phyloP scores from a whole-genome alignment of 257 asterid species.

The Rauvolfia tetraphylla region DNA sequence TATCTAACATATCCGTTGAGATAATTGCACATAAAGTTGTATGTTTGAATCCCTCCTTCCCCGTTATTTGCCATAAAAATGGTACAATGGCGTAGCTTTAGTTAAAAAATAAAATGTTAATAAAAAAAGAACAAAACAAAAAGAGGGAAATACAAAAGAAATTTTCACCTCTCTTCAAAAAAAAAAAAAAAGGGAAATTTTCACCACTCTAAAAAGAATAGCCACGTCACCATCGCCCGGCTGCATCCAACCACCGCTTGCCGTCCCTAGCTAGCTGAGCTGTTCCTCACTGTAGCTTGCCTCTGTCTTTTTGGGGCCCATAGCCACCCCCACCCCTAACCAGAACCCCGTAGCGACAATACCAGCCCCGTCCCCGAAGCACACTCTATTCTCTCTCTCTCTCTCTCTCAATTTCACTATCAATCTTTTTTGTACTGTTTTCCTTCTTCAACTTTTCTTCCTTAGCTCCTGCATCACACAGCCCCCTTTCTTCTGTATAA shows the following conservation, averaged over 20 bases:
- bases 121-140: too few relatives aligned
- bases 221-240: constrained; percentile 13
- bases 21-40: too few relatives aligned
- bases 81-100: too few relatives aligned
- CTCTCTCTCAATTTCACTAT: constrained; percentile 12
- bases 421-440: constrained; percentile 15
- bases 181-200: neutral
- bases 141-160: too few relatives aligned
- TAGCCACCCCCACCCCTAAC: constrained; percentile 6
- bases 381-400: neutral
- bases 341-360: too few relatives aligned
- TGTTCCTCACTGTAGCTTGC: constrained; percentile 34
- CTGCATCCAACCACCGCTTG: constrained; percentile 40
- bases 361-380: too few relatives aligned
- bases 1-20: too few relatives aligned
- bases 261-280: constrained; percentile 36
- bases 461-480: constrained; percentile 13
- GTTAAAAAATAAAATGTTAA: too few relatives aligned
- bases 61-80: too few relatives aligned
- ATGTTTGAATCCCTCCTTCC: too few relatives aligned
- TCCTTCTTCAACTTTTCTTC: constrained; percentile 26
- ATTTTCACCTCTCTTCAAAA: too few relatives aligned
- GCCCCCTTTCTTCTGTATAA: constrained; percentile 4
- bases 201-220: neutral
- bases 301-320: constrained; percentile 8